Base-by-base conservation (phyloP, 169 alveolate genomes). In the Eimeria zaria region DNA sequence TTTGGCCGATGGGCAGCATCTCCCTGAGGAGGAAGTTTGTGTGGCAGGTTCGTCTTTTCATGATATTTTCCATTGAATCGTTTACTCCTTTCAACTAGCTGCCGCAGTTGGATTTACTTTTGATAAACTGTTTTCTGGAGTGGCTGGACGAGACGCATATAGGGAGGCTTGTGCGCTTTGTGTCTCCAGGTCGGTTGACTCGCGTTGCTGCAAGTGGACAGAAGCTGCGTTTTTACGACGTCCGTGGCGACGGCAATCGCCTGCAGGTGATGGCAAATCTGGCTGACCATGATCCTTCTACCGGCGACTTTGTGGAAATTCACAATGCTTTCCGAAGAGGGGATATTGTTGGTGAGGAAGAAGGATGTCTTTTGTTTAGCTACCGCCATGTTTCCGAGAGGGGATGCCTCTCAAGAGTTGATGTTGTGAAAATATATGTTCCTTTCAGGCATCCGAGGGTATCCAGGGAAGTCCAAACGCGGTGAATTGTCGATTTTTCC, bases 401-500 rank as follows among this genome's bases (percentile, higher is more conserved):
- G 39, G 58, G 46, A 20, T 41, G 91, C 33, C 64, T 16, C 39
- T 55, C n/a, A 39, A 12, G 33, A 30, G 11, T 74, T 27, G 91
- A 33, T 83, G 62, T 27, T 51, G 51, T 18, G 53, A 64, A 39
- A 22, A 7, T 30, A 2, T 41, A 36, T n/a, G 62, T 20, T 67
- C 73, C 39, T 64, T 62, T 58, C 96, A 96, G 95, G 97, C 95
- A 95, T 98, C 89, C 83, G 98, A 58, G 73, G 98, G 94, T 89
- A 87, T 91, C 98, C 98, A 12, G 99, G 99, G 83, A 98, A 99
- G 98, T 98, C 99, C 80, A 98, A 99, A 96, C 98, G 98, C 80
- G 99, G 99, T 41, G 99, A 99, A 97, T 96, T 99, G 55, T 98
- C 99, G 22, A 98, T 99, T 83, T 98, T 99, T 74, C 99, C 99